Base-by-base conservation (phyloP, 306 rosid species). In the Cucurbita maxima region DNA sequence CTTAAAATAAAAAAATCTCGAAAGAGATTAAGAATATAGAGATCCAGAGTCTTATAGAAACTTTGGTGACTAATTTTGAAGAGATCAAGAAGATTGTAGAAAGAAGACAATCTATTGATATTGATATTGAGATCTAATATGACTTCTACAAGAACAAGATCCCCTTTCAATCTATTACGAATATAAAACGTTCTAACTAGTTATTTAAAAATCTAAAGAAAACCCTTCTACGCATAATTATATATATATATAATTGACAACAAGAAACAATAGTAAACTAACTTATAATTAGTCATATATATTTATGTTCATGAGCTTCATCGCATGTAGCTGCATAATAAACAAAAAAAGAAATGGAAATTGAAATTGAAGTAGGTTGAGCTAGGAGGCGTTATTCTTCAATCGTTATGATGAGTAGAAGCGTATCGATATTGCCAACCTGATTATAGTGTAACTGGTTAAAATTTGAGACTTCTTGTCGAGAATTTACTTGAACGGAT, bases 401-500 rank as follows among this genome's bases (percentile, higher is more conserved):
- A 43, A 47, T 68, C 52, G 53, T 64, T 52, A 67, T 67, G 51
- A 66, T 43, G n/a, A 66, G 72, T 66, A 38, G 71, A 34, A 70
- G 58, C 47, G 62, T 47, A 58, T 67, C 69, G 34, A 53, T 74
- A 64, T 67, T 45, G 37, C 55, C 55, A 48, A 69, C 41, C 7
- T 66, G 72, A 41, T n/a, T 62, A 38, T 62, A 62, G 50, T 0
- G 38, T 0, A 62, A 60, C 3, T 2, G 3, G 30, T 61, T 63
- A 41, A 20, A 57, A 58, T 73, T 55, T 83, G 73, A 80, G 77
- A 25, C 68, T 51, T 76, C 6, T 47, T 54, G 38, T 37, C 1
- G 12, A 36, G 4, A 37, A 75, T 6, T 90, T 88, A 90, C 96
- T 93, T 93, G 96, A 93, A 93, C 76, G 87, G 86, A 59, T 81